Evolutionary conservation across 1,139 yeast species (phyloP).

Genomic region (Candida labiduridarum): DNA sequence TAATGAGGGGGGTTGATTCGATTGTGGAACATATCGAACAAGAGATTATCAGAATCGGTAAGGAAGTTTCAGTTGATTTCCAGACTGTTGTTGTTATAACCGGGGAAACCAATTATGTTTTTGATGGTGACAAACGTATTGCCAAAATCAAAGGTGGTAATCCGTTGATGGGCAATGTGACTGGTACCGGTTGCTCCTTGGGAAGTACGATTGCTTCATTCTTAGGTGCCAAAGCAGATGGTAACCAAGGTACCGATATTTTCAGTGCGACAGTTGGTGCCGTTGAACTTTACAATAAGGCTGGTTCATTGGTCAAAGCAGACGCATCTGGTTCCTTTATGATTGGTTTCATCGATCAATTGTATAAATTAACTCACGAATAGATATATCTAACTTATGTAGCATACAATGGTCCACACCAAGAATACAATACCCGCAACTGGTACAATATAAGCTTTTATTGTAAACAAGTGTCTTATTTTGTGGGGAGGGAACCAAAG

Average conservation of each 20-base stretch:
- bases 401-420: constrained; percentile 68
- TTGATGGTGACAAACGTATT: constrained; percentile 19
- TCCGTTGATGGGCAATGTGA: constrained; percentile 67
- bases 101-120: constrained; percentile 36
- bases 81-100: constrained; percentile 75
- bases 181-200: constrained; percentile 87
- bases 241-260: constrained; percentile 22
- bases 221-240: constrained; percentile 48
- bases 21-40: constrained; percentile 34
- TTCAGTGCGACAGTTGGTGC: constrained; percentile 61
- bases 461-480: constrained; percentile 78
- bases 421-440: constrained; percentile 78
- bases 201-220: constrained; percentile 74
- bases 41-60: constrained; percentile 42
- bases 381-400: background rate
- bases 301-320: constrained; percentile 58
- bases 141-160: constrained; percentile 59
- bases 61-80: constrained; percentile 54
- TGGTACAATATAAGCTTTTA: constrained; percentile 75
- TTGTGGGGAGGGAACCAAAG: constrained; percentile 81
- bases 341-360: constrained; percentile 46
- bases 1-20: constrained; percentile 81
- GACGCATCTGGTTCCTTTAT: constrained; percentile 56
- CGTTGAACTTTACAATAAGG: constrained; percentile 60
- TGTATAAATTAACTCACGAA: constrained; percentile 26